These are phyloP conservation scores for Knoxdaviesia proteae DNA, from an alignment of 2,329 filamentous ascomycete genomes.

Conservation along the genomic window DNA sequence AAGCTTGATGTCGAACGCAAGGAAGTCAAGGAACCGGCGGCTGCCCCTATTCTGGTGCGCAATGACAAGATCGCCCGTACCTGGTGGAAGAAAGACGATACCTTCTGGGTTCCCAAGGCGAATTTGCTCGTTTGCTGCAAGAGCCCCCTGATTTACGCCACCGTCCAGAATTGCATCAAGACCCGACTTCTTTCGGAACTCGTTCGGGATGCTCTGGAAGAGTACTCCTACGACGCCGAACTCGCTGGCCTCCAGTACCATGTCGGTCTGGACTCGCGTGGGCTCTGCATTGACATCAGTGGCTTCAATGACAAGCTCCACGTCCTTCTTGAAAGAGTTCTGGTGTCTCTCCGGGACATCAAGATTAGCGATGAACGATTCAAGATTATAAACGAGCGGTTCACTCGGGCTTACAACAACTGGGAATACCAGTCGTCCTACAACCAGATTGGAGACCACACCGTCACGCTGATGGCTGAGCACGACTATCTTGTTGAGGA, in stretches of 20 bases:
- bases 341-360: slow-evolving; percentile 65
- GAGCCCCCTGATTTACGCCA: slow-evolving; percentile 60
- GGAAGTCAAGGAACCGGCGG: slow-evolving; percentile 54
- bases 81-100: slow-evolving; percentile 98
- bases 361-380: slow-evolving; percentile 76
- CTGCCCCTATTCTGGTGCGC: slow-evolving; percentile 61
- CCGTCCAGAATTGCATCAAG: slow-evolving; percentile 59
- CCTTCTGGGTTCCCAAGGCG: slow-evolving; percentile 93
- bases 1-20: slow-evolving; percentile 90
- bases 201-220: slow-evolving; percentile 70
- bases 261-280: slow-evolving; percentile 50
- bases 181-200: slow-evolving; percentile 65
- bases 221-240: slow-evolving; percentile 92
- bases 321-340: slow-evolving; percentile 74
- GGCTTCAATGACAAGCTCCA: slow-evolving; percentile 95
- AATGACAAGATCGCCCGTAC: slow-evolving; percentile 63
- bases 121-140: slow-evolving; percentile 64
- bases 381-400: slow-evolving; percentile 71
- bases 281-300: slow-evolving; percentile 57
- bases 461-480: slow-evolving; percentile 59
- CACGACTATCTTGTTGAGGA: slow-evolving; percentile 64
- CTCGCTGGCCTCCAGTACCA: slow-evolving; percentile 74
- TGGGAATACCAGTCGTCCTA: slow-evolving; percentile 78
- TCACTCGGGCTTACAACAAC: slow-evolving; percentile 60
- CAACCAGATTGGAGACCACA: slow-evolving; percentile 68